Percentiles rank a stretch among this genome's conserved stretches.
Evolutionary conservation across 23 red algal species (phyloP).

Genomic region (Gracilaria domingensis): DNA sequence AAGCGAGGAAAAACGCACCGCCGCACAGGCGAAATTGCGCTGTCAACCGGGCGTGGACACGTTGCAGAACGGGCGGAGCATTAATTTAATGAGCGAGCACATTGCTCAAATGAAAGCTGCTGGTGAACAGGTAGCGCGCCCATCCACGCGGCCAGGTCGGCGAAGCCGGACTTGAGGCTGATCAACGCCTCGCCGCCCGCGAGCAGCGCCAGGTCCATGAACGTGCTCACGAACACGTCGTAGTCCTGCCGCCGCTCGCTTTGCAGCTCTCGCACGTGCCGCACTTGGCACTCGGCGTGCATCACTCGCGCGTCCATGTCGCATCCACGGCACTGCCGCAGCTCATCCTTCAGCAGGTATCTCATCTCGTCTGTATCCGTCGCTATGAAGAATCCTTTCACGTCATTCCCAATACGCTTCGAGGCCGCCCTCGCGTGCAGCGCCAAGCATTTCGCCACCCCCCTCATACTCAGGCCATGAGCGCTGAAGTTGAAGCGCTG

Average conservation of each 20-base stretch:
- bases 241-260: not conserved
- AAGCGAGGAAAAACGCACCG: too few relatives aligned
- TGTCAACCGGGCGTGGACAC: too few relatives aligned
- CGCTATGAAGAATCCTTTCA: conserved; percentile 1
- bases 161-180: conserved; percentile 14
- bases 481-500: conserved; percentile 23
- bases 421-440: not conserved
- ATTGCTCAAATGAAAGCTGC: conserved; percentile 10
- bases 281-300: not conserved
- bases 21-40: too few relatives aligned
- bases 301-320: not conserved
- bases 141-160: conserved; percentile 38
- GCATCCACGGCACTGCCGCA: not conserved
- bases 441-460: conserved; percentile 9
- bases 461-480: not conserved
- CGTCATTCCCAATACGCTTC: not conserved
- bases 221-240: conserved; percentile 31
- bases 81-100: too few relatives aligned
- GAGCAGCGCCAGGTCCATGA: conserved; percentile 19
- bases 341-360: not conserved
- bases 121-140: not conserved
- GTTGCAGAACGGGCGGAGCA: too few relatives aligned
- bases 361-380: conserved; percentile 15
- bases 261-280: conserved; percentile 16
- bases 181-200: conserved; percentile 5